Evolutionary conservation across 164 flowering plant genomes (phyloP), one percentile per base, ranked within the genome.

Genomic region (Cinnamomum chago): DNA sequence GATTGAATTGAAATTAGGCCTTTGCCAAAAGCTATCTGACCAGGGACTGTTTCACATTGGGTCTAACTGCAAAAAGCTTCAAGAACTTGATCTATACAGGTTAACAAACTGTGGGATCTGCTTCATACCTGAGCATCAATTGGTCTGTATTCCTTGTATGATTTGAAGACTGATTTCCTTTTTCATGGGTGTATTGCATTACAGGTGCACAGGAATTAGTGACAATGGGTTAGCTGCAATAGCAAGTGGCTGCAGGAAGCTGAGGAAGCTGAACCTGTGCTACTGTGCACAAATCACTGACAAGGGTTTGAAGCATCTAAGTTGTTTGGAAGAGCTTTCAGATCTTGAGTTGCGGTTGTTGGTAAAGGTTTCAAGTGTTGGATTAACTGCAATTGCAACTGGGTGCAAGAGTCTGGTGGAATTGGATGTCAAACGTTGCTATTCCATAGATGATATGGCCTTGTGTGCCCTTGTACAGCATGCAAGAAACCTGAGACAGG

Each of bases 11-110:
- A 92, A 89, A 73, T 74, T 92, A 69, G 97, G 91, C 40, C 84
- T 88, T 24, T 92, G 97, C 71, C 65, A 72, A 23, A 79, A 83
- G 69, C 77, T 92, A 74, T 78, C 94, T 1, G 87, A 86, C 76
- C 79, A 81, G 75, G 97, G 97, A 51, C 73, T 92, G 77, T 67
- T 65, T 11, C 70, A 81, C 72, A 83, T 92, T 65, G 94, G 88
- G 65, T 79, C 84, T 27, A 82, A 80, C 68, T 90, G 89, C 84
- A 23, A 70, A 68, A 83, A 83, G 76, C 80, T 92, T 50, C 73
- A 47, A 23, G 90, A 89, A 78, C 90, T 92, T 30, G 97, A 92
- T 83, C 78, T 92, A 30, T 92, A 92, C 79, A 82, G 92, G 97
- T 91, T 84, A 80, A 1, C 22, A 30, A 28, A 17, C 22, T 25